phyloP scores from a whole-genome alignment of 345 rosid species.

The Psidium guajava region DNA sequence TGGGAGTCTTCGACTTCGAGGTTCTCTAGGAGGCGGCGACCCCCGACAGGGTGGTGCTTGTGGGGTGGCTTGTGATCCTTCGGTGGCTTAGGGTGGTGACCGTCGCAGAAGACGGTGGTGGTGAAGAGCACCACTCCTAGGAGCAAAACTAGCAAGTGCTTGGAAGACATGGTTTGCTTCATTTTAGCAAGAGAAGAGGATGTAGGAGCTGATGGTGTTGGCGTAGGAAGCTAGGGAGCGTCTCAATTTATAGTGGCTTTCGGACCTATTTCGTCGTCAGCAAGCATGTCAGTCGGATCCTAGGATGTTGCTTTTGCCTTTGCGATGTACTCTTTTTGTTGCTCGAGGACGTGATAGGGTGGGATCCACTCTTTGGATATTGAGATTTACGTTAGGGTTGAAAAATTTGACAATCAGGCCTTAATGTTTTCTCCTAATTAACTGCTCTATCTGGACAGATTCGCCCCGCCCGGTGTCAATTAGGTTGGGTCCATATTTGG shows the following conservation, averaged over 20 bases:
- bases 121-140: conserved; percentile 1
- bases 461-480: not conserved
- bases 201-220: not conserved
- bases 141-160: not conserved
- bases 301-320: not conserved
- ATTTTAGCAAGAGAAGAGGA: not conserved
- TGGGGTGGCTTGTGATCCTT: not conserved
- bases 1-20: not conserved
- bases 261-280: not conserved
- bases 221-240: not conserved
- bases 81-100: not conserved
- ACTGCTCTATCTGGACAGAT: not conserved
- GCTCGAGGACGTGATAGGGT: not conserved
- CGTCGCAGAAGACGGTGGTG: not conserved
- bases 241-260: not conserved
- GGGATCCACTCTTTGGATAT: not conserved
- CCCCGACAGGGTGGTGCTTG: not conserved
- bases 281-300: not conserved
- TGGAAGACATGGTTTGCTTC: not conserved
- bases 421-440: not conserved
- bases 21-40: not conserved
- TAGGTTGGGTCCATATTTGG: not conserved
- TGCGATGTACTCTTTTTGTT: not conserved
- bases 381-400: not conserved
- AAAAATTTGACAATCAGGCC: not conserved